phyloP scores from a whole-genome alignment of 306 rosid species.

The Prunus fruticosa region DNA sequence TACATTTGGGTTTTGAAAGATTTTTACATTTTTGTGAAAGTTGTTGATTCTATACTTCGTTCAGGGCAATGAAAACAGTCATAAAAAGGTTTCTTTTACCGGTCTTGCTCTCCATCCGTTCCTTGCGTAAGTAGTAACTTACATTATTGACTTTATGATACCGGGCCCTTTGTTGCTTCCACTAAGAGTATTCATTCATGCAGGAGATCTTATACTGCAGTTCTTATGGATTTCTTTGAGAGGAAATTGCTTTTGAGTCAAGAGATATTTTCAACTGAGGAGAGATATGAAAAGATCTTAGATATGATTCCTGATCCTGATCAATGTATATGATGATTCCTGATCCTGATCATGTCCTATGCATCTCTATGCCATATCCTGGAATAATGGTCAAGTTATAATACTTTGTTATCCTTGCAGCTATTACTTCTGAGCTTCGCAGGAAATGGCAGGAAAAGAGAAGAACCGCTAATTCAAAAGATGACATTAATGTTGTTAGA shows the following conservation, averaged over 20 bases:
- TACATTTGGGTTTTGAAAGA: background rate
- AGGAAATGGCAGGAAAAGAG: conserved; percentile 79
- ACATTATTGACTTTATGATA: conserved; percentile 17
- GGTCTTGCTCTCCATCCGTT: conserved; percentile 73
- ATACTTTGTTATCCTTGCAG: conserved; percentile 48
- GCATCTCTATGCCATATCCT: conserved; percentile 5
- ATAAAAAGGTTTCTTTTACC: conserved; percentile 68
- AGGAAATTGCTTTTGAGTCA: conserved; percentile 60
- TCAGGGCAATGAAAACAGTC: conserved; percentile 89
- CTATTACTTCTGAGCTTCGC: conserved; percentile 76
- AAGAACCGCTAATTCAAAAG: conserved; percentile 58
- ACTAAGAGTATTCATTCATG: conserved; percentile 26
- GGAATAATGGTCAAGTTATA: conserved; percentile 10
- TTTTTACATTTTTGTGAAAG: conserved; percentile 1
- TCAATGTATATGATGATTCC: conserved; percentile 45
- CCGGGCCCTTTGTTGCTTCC: conserved; percentile 24
- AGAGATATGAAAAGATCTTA: conserved; percentile 78
- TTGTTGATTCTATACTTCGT: conserved; percentile 21
- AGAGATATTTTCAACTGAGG: conserved; percentile 63
- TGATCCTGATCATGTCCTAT: background rate
- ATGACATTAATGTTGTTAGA: conserved; percentile 61
- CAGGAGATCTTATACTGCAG: conserved; percentile 78
- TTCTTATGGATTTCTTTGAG: conserved; percentile 72
- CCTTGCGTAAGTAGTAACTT: conserved; percentile 60
- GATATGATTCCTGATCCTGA: conserved; percentile 87